A percentile compares a stretch with the other conserved stretches of the same genome.
phyloP scores from a whole-genome alignment of 2,329 filamentous ascomycete genomes.

The Fusarium redolens region DNA sequence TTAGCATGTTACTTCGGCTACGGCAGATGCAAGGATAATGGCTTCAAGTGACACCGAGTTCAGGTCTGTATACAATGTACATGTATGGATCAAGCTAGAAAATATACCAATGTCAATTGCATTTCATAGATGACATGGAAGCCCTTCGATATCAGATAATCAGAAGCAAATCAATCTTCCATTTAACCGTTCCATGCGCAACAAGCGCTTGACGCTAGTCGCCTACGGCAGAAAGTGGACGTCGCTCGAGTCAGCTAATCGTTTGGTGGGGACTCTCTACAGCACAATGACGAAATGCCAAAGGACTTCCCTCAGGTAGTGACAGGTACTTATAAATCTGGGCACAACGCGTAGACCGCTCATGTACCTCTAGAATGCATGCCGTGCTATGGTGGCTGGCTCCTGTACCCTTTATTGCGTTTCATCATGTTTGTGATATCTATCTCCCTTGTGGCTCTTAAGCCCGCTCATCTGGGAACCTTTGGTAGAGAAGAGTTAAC shows the following conservation, averaged over 20 bases:
- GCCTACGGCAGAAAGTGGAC: conserved; percentile 17
- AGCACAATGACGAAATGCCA: conserved; percentile 33
- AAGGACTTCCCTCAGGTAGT: conserved; percentile 16
- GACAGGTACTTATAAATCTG: conserved; percentile 11
- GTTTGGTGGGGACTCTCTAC: conserved; percentile 2
- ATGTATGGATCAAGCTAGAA: neutral
- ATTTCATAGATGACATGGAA: neutral
- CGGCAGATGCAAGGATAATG: neutral
- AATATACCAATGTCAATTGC: neutral
- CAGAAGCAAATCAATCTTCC: conserved; percentile 5
- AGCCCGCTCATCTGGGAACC: neutral
- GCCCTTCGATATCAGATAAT: neutral
- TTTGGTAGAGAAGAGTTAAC: neutral
- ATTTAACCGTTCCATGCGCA: conserved; percentile 23
- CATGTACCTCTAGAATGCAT: conserved; percentile 5
- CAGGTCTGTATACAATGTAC: neutral
- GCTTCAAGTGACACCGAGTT: neutral
- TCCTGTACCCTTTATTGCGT: conserved; percentile 3
- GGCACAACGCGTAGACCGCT: neutral
- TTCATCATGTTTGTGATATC: neutral
- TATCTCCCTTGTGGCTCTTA: neutral
- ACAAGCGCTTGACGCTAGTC: conserved; percentile 23
- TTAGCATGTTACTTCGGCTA: neutral
- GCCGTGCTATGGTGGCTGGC: conserved; percentile 4
- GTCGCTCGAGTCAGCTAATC: conserved; percentile 11